phyloP scores from a whole-genome alignment of 805 yeast species.

The Alloascoidea africana region DNA sequence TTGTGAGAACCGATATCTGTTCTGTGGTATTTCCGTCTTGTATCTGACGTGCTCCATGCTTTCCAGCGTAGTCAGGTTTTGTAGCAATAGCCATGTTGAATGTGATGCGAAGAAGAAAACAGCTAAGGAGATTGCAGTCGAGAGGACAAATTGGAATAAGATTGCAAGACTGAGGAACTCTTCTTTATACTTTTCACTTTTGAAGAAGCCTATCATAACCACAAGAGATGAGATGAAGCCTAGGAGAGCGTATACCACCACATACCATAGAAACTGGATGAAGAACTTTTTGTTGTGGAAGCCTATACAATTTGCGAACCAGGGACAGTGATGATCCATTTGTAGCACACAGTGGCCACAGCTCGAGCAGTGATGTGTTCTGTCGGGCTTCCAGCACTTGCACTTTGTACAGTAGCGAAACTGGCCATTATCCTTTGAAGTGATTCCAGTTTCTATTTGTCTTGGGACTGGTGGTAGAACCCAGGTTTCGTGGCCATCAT shows the following conservation, averaged over 20 bases:
- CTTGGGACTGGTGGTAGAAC: constrained; percentile 11
- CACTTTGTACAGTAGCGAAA: constrained; percentile 24
- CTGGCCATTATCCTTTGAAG: constrained; percentile 24
- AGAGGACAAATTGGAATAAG: not conserved
- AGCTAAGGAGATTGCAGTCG: not conserved
- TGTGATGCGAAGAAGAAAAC: not conserved
- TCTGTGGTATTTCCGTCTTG: constrained; percentile 18
- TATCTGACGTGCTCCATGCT: constrained; percentile 24
- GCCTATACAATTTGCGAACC: constrained; percentile 88
- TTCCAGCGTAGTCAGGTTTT: constrained; percentile 75
- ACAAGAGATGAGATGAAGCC: constrained; percentile 24
- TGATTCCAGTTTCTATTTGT: constrained; percentile 13
- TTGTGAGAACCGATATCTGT: constrained; percentile 22
- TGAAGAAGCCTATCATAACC: constrained; percentile 34
- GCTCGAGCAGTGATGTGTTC: constrained; percentile 26
- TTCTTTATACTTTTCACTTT: constrained; percentile 19
- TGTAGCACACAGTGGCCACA: constrained; percentile 23
- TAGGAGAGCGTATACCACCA: constrained; percentile 29
- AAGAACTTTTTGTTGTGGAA: constrained; percentile 68
- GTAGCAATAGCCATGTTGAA: constrained; percentile 38
- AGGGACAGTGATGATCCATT: constrained; percentile 70
- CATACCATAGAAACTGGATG: constrained; percentile 51
- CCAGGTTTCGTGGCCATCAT: constrained; percentile 5
- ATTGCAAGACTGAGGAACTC: not conserved
- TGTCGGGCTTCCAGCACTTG: constrained; percentile 25